Conservation (phyloP, 768 basidiomycete genomes). For the Lactarius sanguifluus region DNA sequence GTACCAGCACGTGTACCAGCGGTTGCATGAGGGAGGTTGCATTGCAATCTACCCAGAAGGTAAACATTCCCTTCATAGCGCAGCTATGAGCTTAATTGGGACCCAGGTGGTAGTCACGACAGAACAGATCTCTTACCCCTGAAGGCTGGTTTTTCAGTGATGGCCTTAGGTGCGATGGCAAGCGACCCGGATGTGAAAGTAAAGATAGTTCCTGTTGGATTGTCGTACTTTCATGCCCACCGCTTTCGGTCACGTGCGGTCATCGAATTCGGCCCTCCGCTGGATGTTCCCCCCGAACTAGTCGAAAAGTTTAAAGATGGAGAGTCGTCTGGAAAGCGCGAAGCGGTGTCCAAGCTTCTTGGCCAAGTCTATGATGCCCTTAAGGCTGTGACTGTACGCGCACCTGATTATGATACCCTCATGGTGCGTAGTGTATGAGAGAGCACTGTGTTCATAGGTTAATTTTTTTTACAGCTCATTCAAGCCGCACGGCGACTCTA, state of each 20-base stretch:
- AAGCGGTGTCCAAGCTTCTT: conserved; percentile 85
- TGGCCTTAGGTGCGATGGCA: conserved; percentile 98
- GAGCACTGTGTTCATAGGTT: conserved; percentile 1
- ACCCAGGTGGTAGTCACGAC: conserved; percentile 92
- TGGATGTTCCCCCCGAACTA: conserved; percentile 81
- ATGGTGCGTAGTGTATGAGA: conserved; percentile 60
- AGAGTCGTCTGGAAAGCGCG: conserved; percentile 75
- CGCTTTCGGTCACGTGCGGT: conserved; percentile 96
- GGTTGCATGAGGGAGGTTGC: conserved; percentile 78
- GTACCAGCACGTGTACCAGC: conserved; percentile 91
- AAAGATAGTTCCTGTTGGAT: conserved; percentile 78
- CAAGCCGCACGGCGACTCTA: conserved; percentile 93
- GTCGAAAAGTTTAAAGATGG: conserved; percentile 91
- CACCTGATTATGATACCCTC: conserved; percentile 96
- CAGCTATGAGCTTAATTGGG: conserved; percentile 8
- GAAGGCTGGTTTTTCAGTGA: conserved; percentile 96
- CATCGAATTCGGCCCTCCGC: conserved; percentile 90
- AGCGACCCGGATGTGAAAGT: conserved; percentile 82
- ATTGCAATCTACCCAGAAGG: conserved; percentile 99
- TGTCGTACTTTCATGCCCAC: conserved; percentile 39
- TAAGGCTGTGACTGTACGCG: conserved; percentile 93
- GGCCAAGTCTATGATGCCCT: conserved; percentile 89
- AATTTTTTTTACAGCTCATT: conserved; percentile 58
- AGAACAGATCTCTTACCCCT: conserved; percentile 93
- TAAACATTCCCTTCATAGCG: conserved; percentile 36